These are phyloP conservation scores for Taiwanofungus camphoratus DNA, from an alignment of 1,284 basidiomycete genomes.

Conservation along the genomic window DNA sequence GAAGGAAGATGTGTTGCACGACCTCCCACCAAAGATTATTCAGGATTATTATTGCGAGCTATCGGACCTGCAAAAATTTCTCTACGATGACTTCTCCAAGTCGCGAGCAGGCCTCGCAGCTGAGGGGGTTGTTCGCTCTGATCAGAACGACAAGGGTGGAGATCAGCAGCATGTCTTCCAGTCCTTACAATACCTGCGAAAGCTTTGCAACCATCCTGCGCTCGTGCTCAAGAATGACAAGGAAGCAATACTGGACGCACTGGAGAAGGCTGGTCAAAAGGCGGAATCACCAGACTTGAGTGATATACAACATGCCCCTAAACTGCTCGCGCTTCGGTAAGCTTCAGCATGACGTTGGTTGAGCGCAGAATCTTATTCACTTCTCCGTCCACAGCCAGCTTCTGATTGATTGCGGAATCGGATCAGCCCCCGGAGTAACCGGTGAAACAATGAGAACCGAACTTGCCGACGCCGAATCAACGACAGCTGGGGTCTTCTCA, in stretches of 20 bases:
- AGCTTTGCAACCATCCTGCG: constrained; percentile 96
- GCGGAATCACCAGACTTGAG: constrained; percentile 43
- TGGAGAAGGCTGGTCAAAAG: constrained; percentile 47
- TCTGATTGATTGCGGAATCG: constrained; percentile 92
- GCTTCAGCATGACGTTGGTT: constrained; percentile 21
- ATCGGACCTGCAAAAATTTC: constrained; percentile 86
- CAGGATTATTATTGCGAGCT: constrained; percentile 99
- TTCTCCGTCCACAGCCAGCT: constrained; percentile 83
- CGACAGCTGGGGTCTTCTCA: constrained; percentile 62
- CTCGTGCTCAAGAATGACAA: constrained; percentile 75
- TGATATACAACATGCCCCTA: constrained; percentile 91
- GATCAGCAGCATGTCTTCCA: constrained; percentile 90
- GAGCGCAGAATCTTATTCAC: background rate
- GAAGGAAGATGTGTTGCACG: constrained; percentile 96
- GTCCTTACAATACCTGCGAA: constrained; percentile 93
- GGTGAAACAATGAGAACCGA: constrained; percentile 60
- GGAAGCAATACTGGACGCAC: constrained; percentile 56
- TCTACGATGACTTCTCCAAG: constrained; percentile 90
- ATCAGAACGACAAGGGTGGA: constrained; percentile 35
- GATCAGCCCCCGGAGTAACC: constrained; percentile 40
- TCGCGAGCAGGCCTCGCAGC: constrained; percentile 69
- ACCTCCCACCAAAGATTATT: constrained; percentile 98
- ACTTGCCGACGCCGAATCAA: constrained; percentile 50
- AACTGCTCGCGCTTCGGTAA: constrained; percentile 85
- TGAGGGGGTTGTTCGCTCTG: constrained; percentile 55